Percentiles rank a stretch among this genome's conserved stretches.
Evolutionary conservation across 495 filamentous ascomycete genomes (phyloP).

Genomic region (Neurospora sublineolata): DNA sequence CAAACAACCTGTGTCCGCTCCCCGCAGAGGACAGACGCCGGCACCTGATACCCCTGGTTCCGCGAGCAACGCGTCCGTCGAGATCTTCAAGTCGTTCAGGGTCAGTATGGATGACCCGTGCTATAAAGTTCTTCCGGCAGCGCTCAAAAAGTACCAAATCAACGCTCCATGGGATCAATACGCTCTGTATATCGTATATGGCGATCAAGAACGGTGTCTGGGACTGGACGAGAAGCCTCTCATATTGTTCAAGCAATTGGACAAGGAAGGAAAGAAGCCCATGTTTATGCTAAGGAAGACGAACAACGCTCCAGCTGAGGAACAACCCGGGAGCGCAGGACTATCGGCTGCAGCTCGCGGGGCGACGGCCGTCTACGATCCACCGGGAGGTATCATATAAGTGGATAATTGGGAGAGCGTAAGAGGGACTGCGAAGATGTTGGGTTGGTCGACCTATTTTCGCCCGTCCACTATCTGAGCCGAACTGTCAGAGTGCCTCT

Average conservation of each 20-base stretch:
- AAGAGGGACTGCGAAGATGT: neutral
- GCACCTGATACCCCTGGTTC: conserved; percentile 38
- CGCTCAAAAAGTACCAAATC: conserved; percentile 96
- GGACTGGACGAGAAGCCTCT: conserved; percentile 85
- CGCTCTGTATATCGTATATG: conserved; percentile 93
- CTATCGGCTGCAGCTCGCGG: conserved; percentile 23
- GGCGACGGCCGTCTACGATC: conserved; percentile 32
- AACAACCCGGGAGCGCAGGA: conserved; percentile 37
- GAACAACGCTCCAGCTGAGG: conserved; percentile 28
- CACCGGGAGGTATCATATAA: conserved; percentile 46
- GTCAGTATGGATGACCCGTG: conserved; percentile 97
- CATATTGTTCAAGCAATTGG: conserved; percentile 91
- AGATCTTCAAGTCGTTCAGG: conserved; percentile 97
- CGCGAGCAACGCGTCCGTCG: conserved; percentile 45
- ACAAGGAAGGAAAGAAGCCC: conserved; percentile 91
- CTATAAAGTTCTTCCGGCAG: conserved; percentile 91
- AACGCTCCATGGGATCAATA: conserved; percentile 94
- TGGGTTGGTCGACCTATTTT: neutral
- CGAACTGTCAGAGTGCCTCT: neutral
- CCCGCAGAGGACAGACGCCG: conserved; percentile 40
- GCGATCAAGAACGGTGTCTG: conserved; percentile 90
- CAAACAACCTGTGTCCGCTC: conserved; percentile 24
- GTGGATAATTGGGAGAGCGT: neutral
- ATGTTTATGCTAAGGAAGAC: conserved; percentile 95
- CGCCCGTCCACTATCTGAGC: neutral